Evolutionary conservation across 129 eudicot species (phyloP).

Genomic region (Flaveria linearis): DNA sequence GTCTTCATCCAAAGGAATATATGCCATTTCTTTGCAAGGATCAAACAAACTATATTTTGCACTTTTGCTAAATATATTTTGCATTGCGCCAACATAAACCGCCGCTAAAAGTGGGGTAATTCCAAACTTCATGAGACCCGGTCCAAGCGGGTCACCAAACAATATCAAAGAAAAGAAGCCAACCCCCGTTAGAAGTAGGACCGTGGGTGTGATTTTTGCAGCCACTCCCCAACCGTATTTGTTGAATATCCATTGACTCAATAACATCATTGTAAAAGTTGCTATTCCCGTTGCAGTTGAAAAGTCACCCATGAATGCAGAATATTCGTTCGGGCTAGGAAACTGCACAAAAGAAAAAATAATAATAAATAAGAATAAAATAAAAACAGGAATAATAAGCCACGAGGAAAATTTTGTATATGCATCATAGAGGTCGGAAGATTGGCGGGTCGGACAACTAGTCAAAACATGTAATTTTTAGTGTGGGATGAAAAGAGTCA

Average conservation of each 20-base stretch:
- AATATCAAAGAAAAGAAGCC: constrained; percentile 91
- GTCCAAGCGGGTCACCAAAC: constrained; percentile 82
- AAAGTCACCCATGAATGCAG: constrained; percentile 99
- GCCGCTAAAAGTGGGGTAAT: constrained; percentile 97
- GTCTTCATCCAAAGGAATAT: constrained; percentile 97
- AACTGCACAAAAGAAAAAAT: constrained; percentile 47
- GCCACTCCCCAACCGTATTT: constrained; percentile 99
- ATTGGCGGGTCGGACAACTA: not conserved
- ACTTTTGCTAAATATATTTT: constrained; percentile 95
- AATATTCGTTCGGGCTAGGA: constrained; percentile 95
- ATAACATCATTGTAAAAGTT: constrained; percentile 92
- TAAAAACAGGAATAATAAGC: not conserved
- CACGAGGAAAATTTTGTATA: not conserved
- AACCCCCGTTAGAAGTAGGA: constrained; percentile 87
- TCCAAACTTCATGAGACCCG: constrained; percentile 71
- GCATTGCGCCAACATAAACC: constrained; percentile 97
- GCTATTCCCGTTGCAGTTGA: constrained; percentile 97
- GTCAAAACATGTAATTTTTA: not conserved
- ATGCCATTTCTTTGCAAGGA: constrained; percentile 99
- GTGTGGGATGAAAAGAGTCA: not conserved
- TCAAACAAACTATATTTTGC: constrained; percentile 98
- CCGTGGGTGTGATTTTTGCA: constrained; percentile 91
- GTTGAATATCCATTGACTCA: constrained; percentile 94
- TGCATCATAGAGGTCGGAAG: not conserved
- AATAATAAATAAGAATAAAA: not conserved